These are phyloP conservation scores for Castanea crenata DNA, from an alignment of 306 rosid species.

Conservation along the genomic window DNA sequence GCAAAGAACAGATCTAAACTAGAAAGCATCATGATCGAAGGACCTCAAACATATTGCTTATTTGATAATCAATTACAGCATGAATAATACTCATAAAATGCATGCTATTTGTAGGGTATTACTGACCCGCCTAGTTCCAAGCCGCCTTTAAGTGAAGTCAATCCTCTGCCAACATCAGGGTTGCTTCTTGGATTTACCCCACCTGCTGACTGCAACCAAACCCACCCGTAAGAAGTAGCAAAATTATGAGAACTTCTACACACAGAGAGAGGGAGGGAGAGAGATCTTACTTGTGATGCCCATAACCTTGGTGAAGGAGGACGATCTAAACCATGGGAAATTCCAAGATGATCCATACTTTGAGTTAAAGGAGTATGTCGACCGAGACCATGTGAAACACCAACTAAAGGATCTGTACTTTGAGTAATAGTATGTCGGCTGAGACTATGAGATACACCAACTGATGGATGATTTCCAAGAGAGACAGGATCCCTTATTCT, in stretches of 20 bases:
- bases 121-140: constrained; percentile 80
- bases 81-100: constrained; percentile 12
- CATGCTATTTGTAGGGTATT: constrained; percentile 16
- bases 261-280: constrained; percentile 19
- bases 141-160: constrained; percentile 64
- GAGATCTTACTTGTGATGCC: constrained; percentile 55
- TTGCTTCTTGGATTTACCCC: constrained; percentile 60
- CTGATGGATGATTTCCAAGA: constrained; percentile 37
- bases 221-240: constrained; percentile 11
- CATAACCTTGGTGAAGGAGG: constrained; percentile 76
- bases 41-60: neutral
- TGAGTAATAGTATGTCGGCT: constrained; percentile 29
- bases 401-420: constrained; percentile 24
- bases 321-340: constrained; percentile 53
- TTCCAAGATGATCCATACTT: constrained; percentile 57
- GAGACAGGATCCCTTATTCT: constrained; percentile 55
- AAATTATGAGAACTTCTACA: neutral
- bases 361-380: constrained; percentile 48
- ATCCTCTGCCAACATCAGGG: constrained; percentile 57
- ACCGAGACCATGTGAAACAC: constrained; percentile 42
- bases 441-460: constrained; percentile 44
- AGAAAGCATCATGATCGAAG: neutral
- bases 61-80: constrained; percentile 25
- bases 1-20: neutral
- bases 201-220: constrained; percentile 51